Percentiles rank a stretch among this genome's conserved stretches.
phyloP scores from a whole-genome alignment of 306 rosid species.

The Lotus japonicus region DNA sequence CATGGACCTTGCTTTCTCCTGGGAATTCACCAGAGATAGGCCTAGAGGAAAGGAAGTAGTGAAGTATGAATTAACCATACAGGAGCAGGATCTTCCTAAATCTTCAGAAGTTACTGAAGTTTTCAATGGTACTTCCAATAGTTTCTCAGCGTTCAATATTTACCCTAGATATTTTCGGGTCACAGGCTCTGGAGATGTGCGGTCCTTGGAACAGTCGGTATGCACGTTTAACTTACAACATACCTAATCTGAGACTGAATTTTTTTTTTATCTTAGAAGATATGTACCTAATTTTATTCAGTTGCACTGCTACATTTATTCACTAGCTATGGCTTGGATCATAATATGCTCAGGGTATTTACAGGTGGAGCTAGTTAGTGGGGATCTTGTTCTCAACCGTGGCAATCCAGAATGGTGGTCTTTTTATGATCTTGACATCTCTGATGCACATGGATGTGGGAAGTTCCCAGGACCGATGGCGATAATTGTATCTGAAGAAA shows the following conservation, averaged over 20 bases:
- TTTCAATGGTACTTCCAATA: constrained; percentile 63
- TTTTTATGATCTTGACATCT: constrained; percentile 50
- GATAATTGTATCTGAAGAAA: constrained; percentile 77
- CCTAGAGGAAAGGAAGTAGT: constrained; percentile 86
- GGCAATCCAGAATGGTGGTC: constrained; percentile 72
- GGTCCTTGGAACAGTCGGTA: constrained; percentile 54
- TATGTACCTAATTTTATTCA: not conserved
- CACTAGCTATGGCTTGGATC: constrained; percentile 7
- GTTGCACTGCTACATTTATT: constrained; percentile 9
- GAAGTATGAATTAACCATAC: constrained; percentile 40
- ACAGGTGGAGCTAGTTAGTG: constrained; percentile 60
- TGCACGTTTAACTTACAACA: not conserved
- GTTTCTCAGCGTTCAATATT: constrained; percentile 55
- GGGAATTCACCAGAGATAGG: constrained; percentile 70
- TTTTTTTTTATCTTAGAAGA: too few relatives aligned
- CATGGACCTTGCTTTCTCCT: constrained; percentile 62
- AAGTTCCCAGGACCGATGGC: constrained; percentile 74
- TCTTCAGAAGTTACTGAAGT: constrained; percentile 52
- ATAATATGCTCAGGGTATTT: constrained; percentile 10
- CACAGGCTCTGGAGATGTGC: constrained; percentile 82
- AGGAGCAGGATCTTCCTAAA: constrained; percentile 57
- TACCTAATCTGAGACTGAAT: not conserved
- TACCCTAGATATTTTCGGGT: constrained; percentile 71
- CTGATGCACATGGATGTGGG: constrained; percentile 57
- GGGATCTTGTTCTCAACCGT: constrained; percentile 65